Evolutionary conservation across 768 basidiomycete species (phyloP), one percentile per base, ranked within the genome.

Genomic region (Psilocybe subaeruginosa): DNA sequence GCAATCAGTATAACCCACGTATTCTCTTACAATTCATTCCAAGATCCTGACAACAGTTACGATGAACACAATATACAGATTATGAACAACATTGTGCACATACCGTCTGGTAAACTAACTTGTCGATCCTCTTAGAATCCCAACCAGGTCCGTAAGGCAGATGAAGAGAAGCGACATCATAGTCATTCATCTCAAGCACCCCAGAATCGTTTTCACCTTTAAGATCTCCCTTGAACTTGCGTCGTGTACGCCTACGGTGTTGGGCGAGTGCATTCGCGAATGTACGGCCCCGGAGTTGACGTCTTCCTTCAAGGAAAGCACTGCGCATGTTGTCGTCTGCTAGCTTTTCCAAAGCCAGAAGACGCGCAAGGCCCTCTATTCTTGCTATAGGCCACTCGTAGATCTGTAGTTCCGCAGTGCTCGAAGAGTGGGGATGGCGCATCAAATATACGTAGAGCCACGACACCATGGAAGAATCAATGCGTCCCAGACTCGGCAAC

Each of bases 121-220:
- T 86, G 59, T 85, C 82, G 50, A 88, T 84, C 54, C 82, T 76
- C 39, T 78, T 73, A 2, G 85, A 82, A 67, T 83, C 78, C 83
- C 84, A 86, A 8, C 84, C 83, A 37, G 83, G 84, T 3, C 86
- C 86, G 70, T 88, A 88, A 0, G 85, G 86, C 54, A 88, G 82
- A 64, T 87, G 85, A 31, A 87, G 71, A 11, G 78, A 77, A 0
- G 77, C 76, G 12, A 84, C 81, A 64, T 86, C 85, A 62, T 88
- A 86, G 60, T 85, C 82, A 60, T 82, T 85, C 78, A 82, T 81
- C 69, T 85, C 83, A 9, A 86, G 80, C 9, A 53, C 51, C 9
- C 47, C 73, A 75, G 14, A 82, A 69, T 8, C 72, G 71, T 0
- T 58, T 14, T 80, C 77, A 3, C 72, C 72, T 70, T 88, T 88